Base-by-base conservation (phyloP, 345 rosid species). In the Hibiscus tridactylites region DNA sequence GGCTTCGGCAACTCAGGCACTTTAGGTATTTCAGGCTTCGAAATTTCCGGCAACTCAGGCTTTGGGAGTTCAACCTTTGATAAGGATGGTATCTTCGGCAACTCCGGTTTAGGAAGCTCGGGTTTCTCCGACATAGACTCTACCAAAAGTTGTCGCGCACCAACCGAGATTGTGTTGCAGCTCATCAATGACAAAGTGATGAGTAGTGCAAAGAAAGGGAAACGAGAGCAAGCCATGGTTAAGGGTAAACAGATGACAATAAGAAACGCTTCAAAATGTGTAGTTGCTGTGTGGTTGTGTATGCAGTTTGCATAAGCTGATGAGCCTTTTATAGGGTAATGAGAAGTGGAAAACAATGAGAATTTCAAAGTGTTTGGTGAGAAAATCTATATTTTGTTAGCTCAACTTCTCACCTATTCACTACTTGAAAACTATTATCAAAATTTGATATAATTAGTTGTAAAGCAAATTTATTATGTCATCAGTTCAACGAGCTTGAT, bases 21-120 rank as follows among this genome's bases (percentile, higher is more conserved):
- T 4, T 71, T 52, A 16, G 82, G 83, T 60, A 79, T 69, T 24
- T 24, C 71, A 1, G 37, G 79, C 28, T 79, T 76, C 0, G 28
- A 68, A 6, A 76, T 0, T 5, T 82, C 75, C 0, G 84, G 80
- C 9, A 76, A 0, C 39, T 82, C 71, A 2, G 61, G 80, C 13
- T 79, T 74, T 0, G 52, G 71, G 6, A 73, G 15, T 49, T 79
- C 79, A 2, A 64, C 67, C n/a, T 77, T 71, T 0, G 19, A 77
- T 33, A 78, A 5, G 10, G 74, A 66, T 0, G 75, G 75, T 1
- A 61, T 19, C 0, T 28, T 5, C 0, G 69, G 54, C 54, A 65
- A 21, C 9, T 74, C 73, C 0, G 74, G 62, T 46, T 61, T 75
- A 0, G 79, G 81, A 2, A 76, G 1, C 5, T 74, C 68, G 10